These are phyloP conservation scores for Hypoxylon rickii DNA, from an alignment of 495 filamentous ascomycete genomes.

Conservation along the genomic window DNA sequence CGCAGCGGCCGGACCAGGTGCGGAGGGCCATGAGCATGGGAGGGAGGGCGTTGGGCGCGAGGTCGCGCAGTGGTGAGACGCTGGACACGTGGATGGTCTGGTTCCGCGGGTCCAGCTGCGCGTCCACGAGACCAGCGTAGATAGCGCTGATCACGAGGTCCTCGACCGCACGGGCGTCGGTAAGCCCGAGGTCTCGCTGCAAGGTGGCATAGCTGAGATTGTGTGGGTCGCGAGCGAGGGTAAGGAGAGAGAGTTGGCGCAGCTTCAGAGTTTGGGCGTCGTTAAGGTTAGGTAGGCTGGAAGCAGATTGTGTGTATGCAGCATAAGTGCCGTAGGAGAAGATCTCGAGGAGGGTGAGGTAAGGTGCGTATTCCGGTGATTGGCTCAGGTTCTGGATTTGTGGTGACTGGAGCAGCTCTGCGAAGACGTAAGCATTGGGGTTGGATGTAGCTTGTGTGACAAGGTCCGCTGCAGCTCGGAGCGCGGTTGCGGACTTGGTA, in stretches of 20 bases:
- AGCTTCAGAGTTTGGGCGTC: slow-evolving; percentile 80
- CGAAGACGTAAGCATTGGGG: slow-evolving; percentile 90
- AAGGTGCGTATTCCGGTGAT: slow-evolving; percentile 49
- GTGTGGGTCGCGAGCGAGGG: slow-evolving; percentile 63
- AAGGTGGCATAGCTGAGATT: slow-evolving; percentile 75
- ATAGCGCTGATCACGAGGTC: slow-evolving; percentile 87
- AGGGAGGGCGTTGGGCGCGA: slow-evolving; percentile 69
- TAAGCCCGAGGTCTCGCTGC: slow-evolving; percentile 66
- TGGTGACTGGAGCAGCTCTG: slow-evolving; percentile 83
- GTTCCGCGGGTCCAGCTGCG: slow-evolving; percentile 77
- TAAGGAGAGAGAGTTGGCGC: slow-evolving; percentile 84
- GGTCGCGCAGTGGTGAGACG: slow-evolving; percentile 83
- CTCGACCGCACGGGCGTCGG: slow-evolving; percentile 75
- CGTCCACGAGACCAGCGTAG: slow-evolving; percentile 80
- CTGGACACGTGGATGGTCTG: slow-evolving; percentile 75
- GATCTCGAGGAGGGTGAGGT: slow-evolving; percentile 80
- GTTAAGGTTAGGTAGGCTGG: slow-evolving; percentile 70
- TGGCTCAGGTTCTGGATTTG: slow-evolving; percentile 75
- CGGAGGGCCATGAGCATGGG: slow-evolving; percentile 67
- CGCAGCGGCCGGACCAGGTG: slow-evolving; percentile 78
- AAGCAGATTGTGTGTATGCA: slow-evolving; percentile 54
- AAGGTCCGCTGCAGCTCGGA: slow-evolving; percentile 82
- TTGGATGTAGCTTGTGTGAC: slow-evolving; percentile 85
- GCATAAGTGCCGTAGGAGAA: slow-evolving; percentile 92
- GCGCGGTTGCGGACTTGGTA: slow-evolving; percentile 80